These are phyloP conservation scores for Hysterangium stoloniferum DNA, from an alignment of 768 basidiomycete species.

Conservation along the genomic window DNA sequence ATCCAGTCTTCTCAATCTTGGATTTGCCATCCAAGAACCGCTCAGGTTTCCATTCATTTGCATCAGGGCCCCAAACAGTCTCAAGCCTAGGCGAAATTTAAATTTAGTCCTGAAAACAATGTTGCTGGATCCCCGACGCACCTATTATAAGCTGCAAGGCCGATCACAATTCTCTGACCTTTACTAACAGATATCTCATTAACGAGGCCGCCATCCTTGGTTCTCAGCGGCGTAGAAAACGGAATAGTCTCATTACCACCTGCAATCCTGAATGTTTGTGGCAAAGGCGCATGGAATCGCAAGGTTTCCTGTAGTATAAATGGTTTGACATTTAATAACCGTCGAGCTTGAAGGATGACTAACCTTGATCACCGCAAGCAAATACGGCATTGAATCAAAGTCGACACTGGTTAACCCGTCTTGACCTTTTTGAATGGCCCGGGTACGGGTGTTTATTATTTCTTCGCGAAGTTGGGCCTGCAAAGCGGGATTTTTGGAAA, in stretches of 20 bases:
- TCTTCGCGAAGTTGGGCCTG: background rate
- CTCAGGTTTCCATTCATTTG: background rate
- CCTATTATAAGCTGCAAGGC: slow-evolving; percentile 8
- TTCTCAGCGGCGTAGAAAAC: slow-evolving; percentile 23
- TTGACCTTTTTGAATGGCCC: slow-evolving; percentile 21
- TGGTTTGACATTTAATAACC: background rate
- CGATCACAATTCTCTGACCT: slow-evolving; percentile 14
- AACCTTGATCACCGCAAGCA: slow-evolving; percentile 43
- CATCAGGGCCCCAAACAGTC: background rate
- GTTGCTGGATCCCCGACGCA: too few relatives aligned
- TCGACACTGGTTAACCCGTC: slow-evolving; percentile 39
- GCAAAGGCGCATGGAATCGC: slow-evolving; percentile 27
- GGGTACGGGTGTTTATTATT: background rate
- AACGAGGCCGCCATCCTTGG: slow-evolving; percentile 17
- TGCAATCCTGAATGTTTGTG: slow-evolving; percentile 19
- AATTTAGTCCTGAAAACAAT: background rate
- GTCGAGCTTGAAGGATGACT: background rate
- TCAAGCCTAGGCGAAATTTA: background rate
- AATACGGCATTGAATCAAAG: slow-evolving; percentile 43
- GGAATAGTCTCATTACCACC: slow-evolving; percentile 26
- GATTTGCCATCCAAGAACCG: background rate
- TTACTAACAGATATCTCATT: slow-evolving; percentile 16
- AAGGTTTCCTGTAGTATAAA: slow-evolving; percentile 20
- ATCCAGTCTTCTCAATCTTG: background rate
- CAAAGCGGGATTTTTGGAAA: background rate